Evolutionary conservation across 2,329 filamentous ascomycete genomes (phyloP).

Genomic region (Volutella citrinella): DNA sequence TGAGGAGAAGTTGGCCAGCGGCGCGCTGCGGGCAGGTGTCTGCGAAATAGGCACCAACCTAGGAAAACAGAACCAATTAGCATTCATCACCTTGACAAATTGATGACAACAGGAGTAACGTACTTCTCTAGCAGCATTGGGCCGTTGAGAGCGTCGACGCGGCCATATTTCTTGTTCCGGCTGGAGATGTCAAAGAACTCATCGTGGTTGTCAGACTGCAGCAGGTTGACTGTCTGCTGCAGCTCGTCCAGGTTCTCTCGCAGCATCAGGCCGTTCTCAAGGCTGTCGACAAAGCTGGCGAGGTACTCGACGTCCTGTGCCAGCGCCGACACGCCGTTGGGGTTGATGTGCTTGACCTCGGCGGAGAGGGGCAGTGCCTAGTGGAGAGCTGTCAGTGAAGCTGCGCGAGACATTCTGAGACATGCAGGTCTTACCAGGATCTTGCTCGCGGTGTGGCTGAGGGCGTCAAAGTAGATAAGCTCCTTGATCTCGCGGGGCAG

Average conservation of each 20-base stretch:
- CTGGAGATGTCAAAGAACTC: conserved; percentile 94
- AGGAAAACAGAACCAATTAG: too few relatives aligned
- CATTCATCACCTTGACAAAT: too few relatives aligned
- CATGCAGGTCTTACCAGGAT: conserved; percentile 71
- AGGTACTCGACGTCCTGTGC: conserved; percentile 82
- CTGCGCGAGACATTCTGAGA: too few relatives aligned
- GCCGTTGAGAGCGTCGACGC: conserved; percentile 88
- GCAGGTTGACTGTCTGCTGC: conserved; percentile 84
- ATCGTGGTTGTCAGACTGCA: conserved; percentile 86
- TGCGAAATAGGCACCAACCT: conserved; percentile 65
- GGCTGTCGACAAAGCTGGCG: conserved; percentile 77
- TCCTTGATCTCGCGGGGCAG: conserved; percentile 96
- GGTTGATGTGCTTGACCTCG: conserved; percentile 81
- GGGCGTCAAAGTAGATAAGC: conserved; percentile 94
- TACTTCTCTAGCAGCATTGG: conserved; percentile 91
- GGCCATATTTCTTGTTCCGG: conserved; percentile 88
- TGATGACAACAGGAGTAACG: too few relatives aligned
- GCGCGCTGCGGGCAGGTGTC: conserved; percentile 56
- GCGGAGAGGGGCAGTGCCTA: conserved; percentile 75
- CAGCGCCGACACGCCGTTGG: conserved; percentile 77
- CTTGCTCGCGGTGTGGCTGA: conserved; percentile 84
- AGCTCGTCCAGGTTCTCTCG: conserved; percentile 88
- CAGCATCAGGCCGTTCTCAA: conserved; percentile 82
- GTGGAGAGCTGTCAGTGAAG: too few relatives aligned
- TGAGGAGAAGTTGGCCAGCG: conserved; percentile 70